Base-by-base conservation (phyloP, 2,329 filamentous ascomycete genomes). In the Penicillium concentricum region DNA sequence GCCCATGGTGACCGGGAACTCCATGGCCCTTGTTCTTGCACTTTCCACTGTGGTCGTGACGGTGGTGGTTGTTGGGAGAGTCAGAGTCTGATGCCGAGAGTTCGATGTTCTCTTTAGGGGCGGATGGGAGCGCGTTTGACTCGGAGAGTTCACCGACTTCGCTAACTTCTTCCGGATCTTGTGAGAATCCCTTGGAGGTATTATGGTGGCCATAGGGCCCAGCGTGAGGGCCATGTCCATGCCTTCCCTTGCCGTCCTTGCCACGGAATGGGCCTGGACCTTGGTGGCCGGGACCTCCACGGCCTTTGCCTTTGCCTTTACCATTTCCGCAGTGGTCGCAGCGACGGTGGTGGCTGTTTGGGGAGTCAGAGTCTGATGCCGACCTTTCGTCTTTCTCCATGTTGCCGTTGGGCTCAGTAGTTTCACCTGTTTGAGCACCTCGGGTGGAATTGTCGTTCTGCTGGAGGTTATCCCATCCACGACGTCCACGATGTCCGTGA, bases 391-490 rank as follows among this genome's bases (percentile, higher is more conserved):
- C 53, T 49, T 60, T 56, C 24, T 61, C 51, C 13, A 51, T 43
- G 20, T 58, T 47, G 16, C 10, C 50, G n/a, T 15, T 37, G 9
- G 44, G 13, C 20, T 62, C 50, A 10, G 46, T 30, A 30, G 39
- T 37, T 34, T 60, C 54, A 22, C 12, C 37, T 34, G n/a, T 5
- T n/a, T 28, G 18, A 3, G 52, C 28, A 8, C 15, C 30, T 2
- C 18, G 69, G 56, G 54, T 66, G 12, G 67, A 67, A 54, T 70
- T 66, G 69, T 72, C 76, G 56, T 68, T 71, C 61, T 73, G 71
- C 8, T 42, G 16, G 67, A 67, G 64, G 64, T 22, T 35, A 2
- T 49, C 47, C 56, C 51, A 61, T 50, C 44, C 61, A 34, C 44
- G 44, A 32, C 12, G 15, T n/a, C 37, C 37, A 30, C 26, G 68